Conservation (phyloP, 2,329 filamentous ascomycete genomes). For the Mariannaea sp. region DNA sequence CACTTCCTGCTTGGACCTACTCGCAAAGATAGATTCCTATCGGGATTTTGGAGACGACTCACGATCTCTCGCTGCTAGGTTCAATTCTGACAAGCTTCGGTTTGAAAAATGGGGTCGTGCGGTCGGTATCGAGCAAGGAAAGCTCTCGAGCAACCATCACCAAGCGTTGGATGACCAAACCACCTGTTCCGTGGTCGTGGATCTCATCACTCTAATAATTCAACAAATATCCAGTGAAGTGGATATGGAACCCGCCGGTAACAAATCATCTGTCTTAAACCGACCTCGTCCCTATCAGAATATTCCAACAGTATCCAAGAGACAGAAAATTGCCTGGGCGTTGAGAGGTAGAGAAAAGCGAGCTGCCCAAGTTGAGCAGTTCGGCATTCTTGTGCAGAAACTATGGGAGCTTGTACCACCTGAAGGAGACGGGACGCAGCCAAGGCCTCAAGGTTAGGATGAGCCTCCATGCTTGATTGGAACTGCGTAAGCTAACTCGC, state of each 20-base stretch:
- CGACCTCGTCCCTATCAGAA: background rate
- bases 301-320: background rate
- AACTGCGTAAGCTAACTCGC: background rate
- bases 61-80: background rate
- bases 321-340: background rate
- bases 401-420: constrained; percentile 1
- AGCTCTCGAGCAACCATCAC: background rate
- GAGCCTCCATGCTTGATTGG: background rate
- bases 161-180: background rate
- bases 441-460: background rate
- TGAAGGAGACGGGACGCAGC: background rate
- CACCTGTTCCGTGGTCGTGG: background rate
- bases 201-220: background rate
- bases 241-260: background rate
- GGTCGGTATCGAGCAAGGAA: background rate
- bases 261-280: background rate
- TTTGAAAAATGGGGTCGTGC: background rate
- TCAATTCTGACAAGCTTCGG: background rate
- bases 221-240: background rate
- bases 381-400: background rate
- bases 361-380: background rate
- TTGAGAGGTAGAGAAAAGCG: background rate
- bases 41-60: background rate
- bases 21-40: background rate
- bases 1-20: too few relatives aligned